phyloP scores from a whole-genome alignment of 345 rosid species.

The Hypericum perforatum region DNA sequence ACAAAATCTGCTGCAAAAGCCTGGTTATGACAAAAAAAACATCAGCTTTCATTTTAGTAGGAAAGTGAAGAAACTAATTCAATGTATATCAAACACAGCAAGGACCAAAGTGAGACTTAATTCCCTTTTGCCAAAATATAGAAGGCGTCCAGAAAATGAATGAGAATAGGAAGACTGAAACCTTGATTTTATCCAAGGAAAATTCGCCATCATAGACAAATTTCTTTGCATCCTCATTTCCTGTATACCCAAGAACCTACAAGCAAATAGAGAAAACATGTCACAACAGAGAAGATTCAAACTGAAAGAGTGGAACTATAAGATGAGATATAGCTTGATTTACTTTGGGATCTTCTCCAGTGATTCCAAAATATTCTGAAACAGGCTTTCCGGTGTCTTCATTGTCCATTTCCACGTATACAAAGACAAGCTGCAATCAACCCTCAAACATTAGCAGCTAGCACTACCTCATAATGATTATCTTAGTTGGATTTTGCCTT shows the following conservation, averaged over 20 bases:
- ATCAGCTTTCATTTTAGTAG: no score
- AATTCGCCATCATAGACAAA: slow-evolving; percentile 54
- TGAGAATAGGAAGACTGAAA: slow-evolving; percentile 14
- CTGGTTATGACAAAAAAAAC: slow-evolving; percentile 18
- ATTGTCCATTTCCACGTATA: slow-evolving; percentile 75
- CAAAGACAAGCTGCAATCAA: slow-evolving; percentile 69
- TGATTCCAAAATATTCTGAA: slow-evolving; percentile 82
- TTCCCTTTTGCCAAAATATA: background rate
- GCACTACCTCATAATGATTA: background rate
- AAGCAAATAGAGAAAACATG: slow-evolving; percentile 8
- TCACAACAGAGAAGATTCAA: background rate
- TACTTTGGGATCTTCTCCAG: slow-evolving; percentile 59
- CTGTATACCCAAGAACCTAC: slow-evolving; percentile 79
- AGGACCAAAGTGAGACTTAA: background rate
- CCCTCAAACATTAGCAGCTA: background rate
- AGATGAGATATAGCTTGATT: background rate
- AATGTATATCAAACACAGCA: background rate
- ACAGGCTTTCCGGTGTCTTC: slow-evolving; percentile 92
- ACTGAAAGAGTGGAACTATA: background rate
- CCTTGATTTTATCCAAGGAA: slow-evolving; percentile 68
- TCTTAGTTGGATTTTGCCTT: no score
- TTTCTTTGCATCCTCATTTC: slow-evolving; percentile 76
- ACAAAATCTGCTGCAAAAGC: slow-evolving; percentile 59
- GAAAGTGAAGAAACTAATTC: background rate
- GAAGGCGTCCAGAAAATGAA: background rate